Evolutionary conservation across 169 alveolate genomes (phyloP).

Genomic region (Cytauxzoon felis): DNA sequence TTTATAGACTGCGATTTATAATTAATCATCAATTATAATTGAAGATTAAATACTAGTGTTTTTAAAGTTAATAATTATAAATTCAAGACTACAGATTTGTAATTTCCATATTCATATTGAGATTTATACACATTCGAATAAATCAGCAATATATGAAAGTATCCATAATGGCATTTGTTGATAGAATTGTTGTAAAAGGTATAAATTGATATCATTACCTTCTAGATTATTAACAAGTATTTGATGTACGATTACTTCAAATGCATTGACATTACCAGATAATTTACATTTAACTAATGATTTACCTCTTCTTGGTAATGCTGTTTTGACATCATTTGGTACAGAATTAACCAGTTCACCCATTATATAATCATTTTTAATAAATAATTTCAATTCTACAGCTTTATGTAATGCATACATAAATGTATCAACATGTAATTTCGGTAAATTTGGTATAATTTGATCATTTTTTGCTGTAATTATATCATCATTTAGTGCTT

Average conservation of each 20-base stretch:
- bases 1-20: too few species aligned
- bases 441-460: not conserved
- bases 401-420: conserved; percentile 12
- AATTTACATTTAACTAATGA: not conserved
- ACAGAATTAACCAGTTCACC: conserved; percentile 30
- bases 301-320: not conserved
- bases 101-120: too few species aligned
- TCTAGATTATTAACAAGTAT: not conserved
- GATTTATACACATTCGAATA: conserved; percentile 49
- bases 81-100: too few species aligned
- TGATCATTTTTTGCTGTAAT: not conserved
- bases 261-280: not conserved
- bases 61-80: too few species aligned
- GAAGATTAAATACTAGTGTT: too few species aligned
- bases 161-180: conserved; percentile 48
- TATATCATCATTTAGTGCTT: not conserved
- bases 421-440: conserved; percentile 16
- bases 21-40: too few species aligned
- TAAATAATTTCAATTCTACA: not conserved
- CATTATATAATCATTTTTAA: conserved; percentile 7
- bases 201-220: not conserved
- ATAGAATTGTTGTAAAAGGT: not conserved
- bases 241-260: conserved; percentile 4
- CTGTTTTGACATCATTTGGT: not conserved
- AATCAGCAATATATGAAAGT: conserved; percentile 16